These are phyloP conservation scores for Paecilomyces sp. DNA, from an alignment of 2,329 filamentous ascomycete genomes.

Conservation along the genomic window DNA sequence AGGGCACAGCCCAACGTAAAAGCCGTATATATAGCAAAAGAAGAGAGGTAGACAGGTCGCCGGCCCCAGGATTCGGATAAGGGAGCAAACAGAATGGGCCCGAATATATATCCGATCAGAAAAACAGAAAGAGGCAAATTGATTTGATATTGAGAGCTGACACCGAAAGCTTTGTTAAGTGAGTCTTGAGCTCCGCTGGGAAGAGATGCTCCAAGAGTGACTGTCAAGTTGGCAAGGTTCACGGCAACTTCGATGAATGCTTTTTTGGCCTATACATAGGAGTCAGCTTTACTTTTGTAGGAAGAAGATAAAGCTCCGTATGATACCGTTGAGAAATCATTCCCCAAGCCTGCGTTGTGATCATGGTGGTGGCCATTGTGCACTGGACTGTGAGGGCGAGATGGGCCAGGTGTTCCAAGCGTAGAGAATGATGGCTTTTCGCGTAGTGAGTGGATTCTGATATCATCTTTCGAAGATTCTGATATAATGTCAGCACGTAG, in stretches of 20 bases:
- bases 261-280: neutral
- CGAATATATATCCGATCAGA: conserved; percentile 19
- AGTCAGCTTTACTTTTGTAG: neutral
- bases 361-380: neutral
- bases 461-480: neutral
- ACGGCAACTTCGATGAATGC: neutral
- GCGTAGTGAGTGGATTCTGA: neutral
- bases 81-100: conserved; percentile 26
- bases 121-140: conserved; percentile 17
- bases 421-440: neutral
- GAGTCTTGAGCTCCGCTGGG: conserved; percentile 14
- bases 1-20: conserved; percentile 30
- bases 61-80: conserved; percentile 26
- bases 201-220: conserved; percentile 16
- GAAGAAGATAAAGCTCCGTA: neutral
- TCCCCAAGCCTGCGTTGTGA: neutral
- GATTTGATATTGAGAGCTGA: conserved; percentile 11
- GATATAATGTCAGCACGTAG: neutral
- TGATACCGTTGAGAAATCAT: neutral
- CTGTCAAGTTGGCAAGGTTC: conserved; percentile 10
- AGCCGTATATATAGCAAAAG: conserved; percentile 33
- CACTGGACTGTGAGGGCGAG: neutral
- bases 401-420: neutral
- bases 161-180: neutral
- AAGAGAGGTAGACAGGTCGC: conserved; percentile 33